phyloP scores from a whole-genome alignment of 768 basidiomycete species.

The Boletus speciosus region DNA sequence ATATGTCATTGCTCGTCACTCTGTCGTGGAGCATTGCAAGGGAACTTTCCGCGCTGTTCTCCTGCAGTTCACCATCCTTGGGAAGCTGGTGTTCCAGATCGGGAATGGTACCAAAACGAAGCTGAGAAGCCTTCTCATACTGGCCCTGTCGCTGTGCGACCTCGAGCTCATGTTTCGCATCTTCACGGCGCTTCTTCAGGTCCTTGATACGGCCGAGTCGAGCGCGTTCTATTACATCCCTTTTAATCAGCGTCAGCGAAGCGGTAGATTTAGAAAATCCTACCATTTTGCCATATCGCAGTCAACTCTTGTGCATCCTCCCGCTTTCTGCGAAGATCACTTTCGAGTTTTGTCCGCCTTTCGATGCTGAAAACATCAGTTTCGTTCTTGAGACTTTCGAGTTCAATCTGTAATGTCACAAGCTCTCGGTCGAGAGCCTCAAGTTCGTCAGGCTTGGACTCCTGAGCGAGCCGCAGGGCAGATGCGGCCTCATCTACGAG shows the following conservation, averaged over 20 bases:
- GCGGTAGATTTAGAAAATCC: neutral
- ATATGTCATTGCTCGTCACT: conserved; percentile 86
- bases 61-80: conserved; percentile 42
- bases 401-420: conserved; percentile 83
- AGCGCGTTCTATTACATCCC: conserved; percentile 49
- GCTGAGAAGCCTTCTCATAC: conserved; percentile 77
- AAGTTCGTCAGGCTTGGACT: conserved; percentile 81
- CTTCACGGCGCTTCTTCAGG: conserved; percentile 71
- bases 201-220: conserved; percentile 68
- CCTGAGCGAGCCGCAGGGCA: conserved; percentile 81
- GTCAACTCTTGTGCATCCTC: conserved; percentile 59
- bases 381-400: conserved; percentile 88
- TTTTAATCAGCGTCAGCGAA: neutral
- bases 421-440: conserved; percentile 81
- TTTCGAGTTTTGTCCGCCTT: conserved; percentile 64
- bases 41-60: conserved; percentile 40
- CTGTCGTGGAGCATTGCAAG: conserved; percentile 76
- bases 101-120: conserved; percentile 83
- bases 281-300: conserved; percentile 71
- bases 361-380: conserved; percentile 80
- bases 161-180: conserved; percentile 82
- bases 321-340: conserved; percentile 55
- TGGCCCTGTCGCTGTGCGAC: conserved; percentile 88
- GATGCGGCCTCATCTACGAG: conserved; percentile 93
- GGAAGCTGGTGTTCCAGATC: conserved; percentile 74